A percentile compares a stretch with the other conserved stretches of the same genome.
Conservation (phyloP, 2,329 filamentous ascomycete species). For the Phoma sp. region DNA sequence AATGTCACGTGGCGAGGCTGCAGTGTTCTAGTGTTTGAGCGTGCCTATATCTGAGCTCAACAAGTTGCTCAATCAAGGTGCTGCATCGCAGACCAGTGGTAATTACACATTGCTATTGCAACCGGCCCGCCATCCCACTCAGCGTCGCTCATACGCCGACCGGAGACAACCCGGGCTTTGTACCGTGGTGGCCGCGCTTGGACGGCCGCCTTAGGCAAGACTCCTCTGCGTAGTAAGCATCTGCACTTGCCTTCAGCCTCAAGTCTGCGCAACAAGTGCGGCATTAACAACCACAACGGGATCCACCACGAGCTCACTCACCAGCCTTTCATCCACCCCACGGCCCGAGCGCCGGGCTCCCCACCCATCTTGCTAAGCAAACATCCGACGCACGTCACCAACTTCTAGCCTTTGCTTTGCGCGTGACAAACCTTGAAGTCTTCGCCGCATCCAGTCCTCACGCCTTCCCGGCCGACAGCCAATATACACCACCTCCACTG, state of each 20-base stretch:
- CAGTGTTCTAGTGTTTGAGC: neutral
- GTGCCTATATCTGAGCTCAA: constrained; percentile 10
- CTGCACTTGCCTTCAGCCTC: constrained; percentile 11
- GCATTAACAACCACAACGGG: constrained; percentile 16
- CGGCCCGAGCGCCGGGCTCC: constrained; percentile 16
- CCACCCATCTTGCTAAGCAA: constrained; percentile 15
- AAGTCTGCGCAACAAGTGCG: constrained; percentile 13
- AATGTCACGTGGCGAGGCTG: constrained; percentile 1
- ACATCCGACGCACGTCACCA: constrained; percentile 10
- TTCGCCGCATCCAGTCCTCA: constrained; percentile 12
- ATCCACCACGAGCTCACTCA: constrained; percentile 14
- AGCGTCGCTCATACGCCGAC: constrained; percentile 17
- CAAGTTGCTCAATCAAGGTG: constrained; percentile 12
- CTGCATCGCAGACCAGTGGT: constrained; percentile 11
- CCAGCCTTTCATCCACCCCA: constrained; percentile 14
- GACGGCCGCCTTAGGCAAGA: constrained; percentile 12
- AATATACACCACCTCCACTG: constrained; percentile 5
- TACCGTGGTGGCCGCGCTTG: constrained; percentile 11
- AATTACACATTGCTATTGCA: constrained; percentile 21
- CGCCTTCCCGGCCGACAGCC: constrained; percentile 18
- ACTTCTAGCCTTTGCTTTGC: constrained; percentile 10
- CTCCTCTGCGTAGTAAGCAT: constrained; percentile 15
- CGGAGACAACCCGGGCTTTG: constrained; percentile 12
- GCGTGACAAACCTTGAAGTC: constrained; percentile 10
- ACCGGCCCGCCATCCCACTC: constrained; percentile 20